Percentiles rank a stretch among this genome's conserved stretches.
Evolutionary conservation across 768 basidiomycete species (phyloP).

Genomic region (Amanita rubescens): DNA sequence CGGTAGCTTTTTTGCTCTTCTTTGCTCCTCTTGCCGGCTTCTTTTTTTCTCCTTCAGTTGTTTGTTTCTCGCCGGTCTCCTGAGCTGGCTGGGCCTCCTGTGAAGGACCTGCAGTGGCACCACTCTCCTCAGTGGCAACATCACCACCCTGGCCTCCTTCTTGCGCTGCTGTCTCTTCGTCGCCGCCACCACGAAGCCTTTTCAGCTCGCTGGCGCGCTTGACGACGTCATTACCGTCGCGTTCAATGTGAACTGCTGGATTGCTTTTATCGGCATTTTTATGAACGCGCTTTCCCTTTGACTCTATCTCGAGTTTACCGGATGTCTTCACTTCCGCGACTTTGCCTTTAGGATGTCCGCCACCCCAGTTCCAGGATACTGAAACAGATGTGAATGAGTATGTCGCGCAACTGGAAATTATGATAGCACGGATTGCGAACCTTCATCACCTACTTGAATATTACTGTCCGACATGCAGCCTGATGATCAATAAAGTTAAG

Average conservation of each 20-base stretch:
- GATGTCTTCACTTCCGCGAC: conserved; percentile 14
- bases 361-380: background rate
- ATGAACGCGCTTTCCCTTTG: conserved; percentile 20
- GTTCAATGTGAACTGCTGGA: conserved; percentile 22
- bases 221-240: conserved; percentile 22
- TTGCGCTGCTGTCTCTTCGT: background rate
- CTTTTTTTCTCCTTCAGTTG: too few relatives aligned
- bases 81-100: background rate
- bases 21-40: conserved; percentile 6
- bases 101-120: background rate
- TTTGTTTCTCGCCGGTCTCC: background rate
- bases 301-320: conserved; percentile 20
- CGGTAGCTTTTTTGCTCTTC: background rate
- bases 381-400: background rate
- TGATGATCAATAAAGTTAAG: too few relatives aligned
- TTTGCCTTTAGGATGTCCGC: too few relatives aligned
- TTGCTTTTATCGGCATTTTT: conserved; percentile 20
- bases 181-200: conserved; percentile 10
- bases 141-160: conserved; percentile 2
- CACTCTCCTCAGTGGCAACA: background rate
- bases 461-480: conserved; percentile 16
- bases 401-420: too few relatives aligned
- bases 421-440: conserved; percentile 3
- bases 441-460: conserved; percentile 22
- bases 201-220: conserved; percentile 22